These are phyloP conservation scores for Trichocomaceae sp. DNA, from an alignment of 2,329 filamentous ascomycete genomes.

Conservation along the genomic window DNA sequence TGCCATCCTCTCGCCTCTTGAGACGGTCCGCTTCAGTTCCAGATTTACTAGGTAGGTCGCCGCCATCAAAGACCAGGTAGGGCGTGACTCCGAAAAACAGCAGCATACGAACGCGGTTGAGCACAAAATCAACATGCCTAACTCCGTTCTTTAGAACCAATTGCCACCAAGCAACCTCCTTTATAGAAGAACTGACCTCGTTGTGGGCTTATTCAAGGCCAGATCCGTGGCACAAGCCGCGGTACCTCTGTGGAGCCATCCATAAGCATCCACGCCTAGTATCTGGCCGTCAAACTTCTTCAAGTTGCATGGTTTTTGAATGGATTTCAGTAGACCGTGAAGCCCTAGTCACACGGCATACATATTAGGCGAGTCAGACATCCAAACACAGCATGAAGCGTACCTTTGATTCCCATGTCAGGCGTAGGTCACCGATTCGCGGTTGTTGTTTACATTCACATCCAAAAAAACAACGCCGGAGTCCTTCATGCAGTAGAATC, in stretches of 20 bases:
- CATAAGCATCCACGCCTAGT: constrained; percentile 93
- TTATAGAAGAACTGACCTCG: constrained; percentile 56
- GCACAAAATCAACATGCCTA: constrained; percentile 82
- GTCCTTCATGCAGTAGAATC: constrained; percentile 6
- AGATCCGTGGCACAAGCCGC: constrained; percentile 86
- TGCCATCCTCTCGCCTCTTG: constrained; percentile 70
- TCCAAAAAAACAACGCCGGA: constrained; percentile 1
- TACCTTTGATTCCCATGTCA: constrained; percentile 44
- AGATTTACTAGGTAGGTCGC: constrained; percentile 88
- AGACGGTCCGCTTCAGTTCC: constrained; percentile 72
- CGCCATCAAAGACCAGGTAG: constrained; percentile 93
- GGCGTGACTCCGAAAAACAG: constrained; percentile 90
- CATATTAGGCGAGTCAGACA: constrained; percentile 14
- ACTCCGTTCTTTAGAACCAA: constrained; percentile 17
- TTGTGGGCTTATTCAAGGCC: constrained; percentile 78
- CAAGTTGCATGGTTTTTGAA: constrained; percentile 79
- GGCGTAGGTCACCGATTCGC: constrained; percentile 24
- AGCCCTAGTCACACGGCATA: constrained; percentile 56
- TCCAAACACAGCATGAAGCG: constrained; percentile 4
- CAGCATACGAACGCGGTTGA: constrained; percentile 89
- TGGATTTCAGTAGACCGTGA: constrained; percentile 87
- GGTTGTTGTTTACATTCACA: constrained; percentile 22
- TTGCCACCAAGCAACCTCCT: not conserved
- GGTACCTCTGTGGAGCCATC: constrained; percentile 93
- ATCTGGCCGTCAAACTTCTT: constrained; percentile 84